Evolutionary conservation across 2,329 filamentous ascomycete species (phyloP).

Genomic region (Lachnellula willkommii): DNA sequence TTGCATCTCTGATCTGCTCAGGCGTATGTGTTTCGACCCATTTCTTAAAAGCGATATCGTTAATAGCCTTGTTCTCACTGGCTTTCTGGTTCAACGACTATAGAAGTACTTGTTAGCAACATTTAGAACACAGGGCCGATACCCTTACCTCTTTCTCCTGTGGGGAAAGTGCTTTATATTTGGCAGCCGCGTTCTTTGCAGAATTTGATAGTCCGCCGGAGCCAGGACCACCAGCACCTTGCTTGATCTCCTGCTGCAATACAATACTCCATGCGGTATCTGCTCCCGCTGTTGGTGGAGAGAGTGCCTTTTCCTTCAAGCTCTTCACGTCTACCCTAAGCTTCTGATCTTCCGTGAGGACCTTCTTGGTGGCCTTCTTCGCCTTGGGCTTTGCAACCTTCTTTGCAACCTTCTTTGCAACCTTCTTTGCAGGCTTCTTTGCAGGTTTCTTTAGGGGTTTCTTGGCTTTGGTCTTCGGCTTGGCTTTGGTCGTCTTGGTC

Average conservation of each 20-base stretch:
- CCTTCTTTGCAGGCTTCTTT: constrained; percentile 1
- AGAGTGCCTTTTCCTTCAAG: constrained; percentile 13
- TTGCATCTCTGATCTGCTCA: constrained; percentile 53
- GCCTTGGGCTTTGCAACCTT: constrained; percentile 12
- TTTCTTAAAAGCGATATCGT: constrained; percentile 40
- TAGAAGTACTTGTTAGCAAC: constrained; percentile 10
- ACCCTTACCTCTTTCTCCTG: constrained; percentile 35
- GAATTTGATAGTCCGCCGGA: constrained; percentile 4
- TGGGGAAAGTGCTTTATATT: constrained; percentile 31
- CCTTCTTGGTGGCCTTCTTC: constrained; percentile 23
- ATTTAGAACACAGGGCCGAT: not conserved
- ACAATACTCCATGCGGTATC: constrained; percentile 20
- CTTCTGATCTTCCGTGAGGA: constrained; percentile 31
- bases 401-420: no score
- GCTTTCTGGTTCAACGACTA: constrained; percentile 51
- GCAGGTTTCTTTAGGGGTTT: not conserved
- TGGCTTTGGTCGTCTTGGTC: constrained; percentile 2
- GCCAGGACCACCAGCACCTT: not conserved
- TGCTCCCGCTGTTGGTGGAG: constrained; percentile 34
- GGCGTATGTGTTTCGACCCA: constrained; percentile 53
- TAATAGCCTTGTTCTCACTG: constrained; percentile 40
- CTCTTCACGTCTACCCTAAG: constrained; percentile 24
- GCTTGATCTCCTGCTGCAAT: not conserved
- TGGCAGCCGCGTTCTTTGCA: constrained; percentile 16
- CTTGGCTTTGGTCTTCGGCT: constrained; percentile 3